Evolutionary conservation across 1,284 basidiomycete species (phyloP), one percentile per base, ranked within the genome.

Genomic region (Ceratobasidium sp.): DNA sequence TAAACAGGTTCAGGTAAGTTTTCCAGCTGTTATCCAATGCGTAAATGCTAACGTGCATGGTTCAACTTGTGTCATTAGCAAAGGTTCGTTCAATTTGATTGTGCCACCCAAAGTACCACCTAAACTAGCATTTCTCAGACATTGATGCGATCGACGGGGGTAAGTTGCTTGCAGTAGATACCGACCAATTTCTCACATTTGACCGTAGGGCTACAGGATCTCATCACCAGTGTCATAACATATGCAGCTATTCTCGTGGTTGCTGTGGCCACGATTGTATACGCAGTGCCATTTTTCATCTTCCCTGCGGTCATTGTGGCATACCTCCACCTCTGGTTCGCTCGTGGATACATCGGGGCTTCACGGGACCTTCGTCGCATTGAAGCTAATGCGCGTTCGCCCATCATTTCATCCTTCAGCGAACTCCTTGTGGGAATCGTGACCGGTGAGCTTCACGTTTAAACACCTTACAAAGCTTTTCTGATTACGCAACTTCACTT

Each of bases 361-460:
- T 69, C 72, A 9, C 35, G 63, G 7, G 72, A 73, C 35, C 43
- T 73, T 26, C 63, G 63, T 26, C 50, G 72, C 6, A 73, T 73
- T 8, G 63, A 73, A 21, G 55, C 72, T 4, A 73, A 57, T 26
- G 67, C 63, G 30, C 62, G 72, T 35, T 73, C 72, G 23, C 63
- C 64, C 6, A 67, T 73, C 26, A 73, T 73, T 18, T 54, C 72
- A 30, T 67, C 63, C 6, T 73, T 73, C 35, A 41, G 57, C 16
- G 72, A 73, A 23, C 63, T 73, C 11, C 38, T 73, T 13, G 9
- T 23, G 2, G 61, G 61, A 18, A 47, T 63, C 21, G 9, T 23
- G 14, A 63, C 61, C 14, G 61, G 61, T 63, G 61, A 50, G 61
- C 8, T n/a, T 30, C 28, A 38, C 35, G 58, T 49, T 35, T 6